Conservation (phyloP, 495 filamentous ascomycete genomes). For the Aspergillus mulundensis region DNA sequence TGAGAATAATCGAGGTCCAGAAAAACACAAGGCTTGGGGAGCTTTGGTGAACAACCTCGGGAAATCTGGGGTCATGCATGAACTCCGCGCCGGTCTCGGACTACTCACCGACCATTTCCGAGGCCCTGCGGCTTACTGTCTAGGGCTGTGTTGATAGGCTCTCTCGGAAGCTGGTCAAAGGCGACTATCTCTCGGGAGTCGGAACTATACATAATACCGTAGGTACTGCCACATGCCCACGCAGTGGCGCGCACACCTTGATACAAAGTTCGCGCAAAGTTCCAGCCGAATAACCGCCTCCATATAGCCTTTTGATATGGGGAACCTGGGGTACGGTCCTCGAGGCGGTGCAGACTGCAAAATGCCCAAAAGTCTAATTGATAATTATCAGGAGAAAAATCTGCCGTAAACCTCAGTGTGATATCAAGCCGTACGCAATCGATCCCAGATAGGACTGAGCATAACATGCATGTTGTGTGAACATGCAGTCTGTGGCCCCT, state of each 20-base stretch:
- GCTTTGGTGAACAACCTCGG: constrained; percentile 5
- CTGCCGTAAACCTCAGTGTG: not conserved
- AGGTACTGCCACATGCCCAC: too few relatives aligned
- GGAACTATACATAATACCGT: too few relatives aligned
- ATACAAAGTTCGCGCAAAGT: not conserved
- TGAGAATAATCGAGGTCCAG: not conserved
- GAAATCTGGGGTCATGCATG: constrained; percentile 4
- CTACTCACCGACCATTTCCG: constrained; percentile 11
- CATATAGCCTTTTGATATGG: not conserved
- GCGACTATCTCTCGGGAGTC: not conserved
- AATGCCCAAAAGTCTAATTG: not conserved
- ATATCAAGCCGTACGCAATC: not conserved
- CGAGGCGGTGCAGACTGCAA: not conserved
- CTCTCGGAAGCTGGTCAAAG: constrained; percentile 13
- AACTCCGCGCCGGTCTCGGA: constrained; percentile 15
- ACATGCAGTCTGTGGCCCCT: not conserved
- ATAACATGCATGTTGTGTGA: not conserved
- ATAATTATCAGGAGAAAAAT: not conserved
- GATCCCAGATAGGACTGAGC: not conserved
- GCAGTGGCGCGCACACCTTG: not conserved
- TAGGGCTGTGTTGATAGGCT: too few relatives aligned
- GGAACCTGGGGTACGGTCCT: not conserved
- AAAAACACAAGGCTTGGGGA: not conserved
- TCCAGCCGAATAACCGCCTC: not conserved
- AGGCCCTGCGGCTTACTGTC: too few relatives aligned